Base-by-base conservation (phyloP, 306 rosid species). In the Rosa multiflora region DNA sequence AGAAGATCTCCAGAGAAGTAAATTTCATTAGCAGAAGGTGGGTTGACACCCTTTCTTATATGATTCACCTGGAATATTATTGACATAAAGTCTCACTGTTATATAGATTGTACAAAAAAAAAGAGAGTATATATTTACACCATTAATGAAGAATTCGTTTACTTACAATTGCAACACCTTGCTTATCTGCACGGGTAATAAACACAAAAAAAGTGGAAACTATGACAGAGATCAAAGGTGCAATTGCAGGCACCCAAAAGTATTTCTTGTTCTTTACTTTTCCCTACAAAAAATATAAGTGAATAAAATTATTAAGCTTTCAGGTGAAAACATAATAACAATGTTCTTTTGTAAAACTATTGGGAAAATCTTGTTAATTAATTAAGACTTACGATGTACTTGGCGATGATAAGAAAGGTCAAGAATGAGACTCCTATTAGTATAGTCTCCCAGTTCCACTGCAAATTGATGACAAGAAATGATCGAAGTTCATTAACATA, bases 371-470 rank as follows among this genome's bases (percentile, higher is more conserved):
- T 61, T n/a, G 11, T 3, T 52, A 8, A 26, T 61, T 61, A 26
- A 26, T 4, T 11, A 26, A 61, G 20, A 48, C 89, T 82, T 86
- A 92, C 99, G 14, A 92, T 86, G 67, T 88, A 81, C 70, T 91
- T 95, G n/a, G 94, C 26, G 48, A 76, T 0, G 12, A 92, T 87
- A 83, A 95, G 91, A 81, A 86, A 91, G 46, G 9, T 80, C 89
- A 95, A 82, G 83, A 89, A 91, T 73, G 95, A 43, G 26, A 84
- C 6, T 67, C 94, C 99, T 42, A 95, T 91, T 32, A 85, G 72
- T 75, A 91, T 85, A 20, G 99, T 92, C 82, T 86, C 72, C 97
- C 94, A 92, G 86, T 92, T 95, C 99, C 99, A 95, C 99, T 95
- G 97, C 52, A 77, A 42, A 44, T 21, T 75, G 15, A 8, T 53